Evolutionary conservation across 1,284 basidiomycete genomes (phyloP), one percentile per base, ranked within the genome.

Genomic region (Ustilago xerochloae): DNA sequence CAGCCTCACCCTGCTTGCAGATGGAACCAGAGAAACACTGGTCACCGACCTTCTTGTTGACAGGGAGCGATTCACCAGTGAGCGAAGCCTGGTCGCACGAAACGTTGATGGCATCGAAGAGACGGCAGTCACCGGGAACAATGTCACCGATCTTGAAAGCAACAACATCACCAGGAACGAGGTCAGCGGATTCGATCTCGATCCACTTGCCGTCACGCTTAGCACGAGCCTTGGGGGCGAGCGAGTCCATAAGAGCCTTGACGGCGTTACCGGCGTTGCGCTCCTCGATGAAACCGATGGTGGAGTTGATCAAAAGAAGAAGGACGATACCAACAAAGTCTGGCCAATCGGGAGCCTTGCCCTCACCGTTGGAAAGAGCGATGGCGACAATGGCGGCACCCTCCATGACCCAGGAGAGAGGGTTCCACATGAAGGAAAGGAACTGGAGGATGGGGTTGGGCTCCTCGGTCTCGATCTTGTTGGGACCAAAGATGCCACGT

Each of bases 281-380:
- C 86, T 98, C 96, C 86, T 98, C 95, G 87, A 97, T 93, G 90
- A 94, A 98, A 89, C 96, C 95, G 83, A 98, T 97, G 56, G 90
- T 88, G 10, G 95, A 97, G 90, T 98, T 98, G 90, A 95, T 88
- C 86, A 97, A 88, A 38, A 98, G 87, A 20, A 98, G 89, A 61
- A 94, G 87, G 81, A 97, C 87, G 87, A 98, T 98, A 90, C 94
- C 95, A 86, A 93, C 89, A 87, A 98, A 99, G 88, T 98, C 94
- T 85, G 91, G 88, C 96, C 96, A 97, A 85, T 98, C 94, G 43
- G 95, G 95, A 49, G 95, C 89, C 75, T 88, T 87, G 73, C 88
- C 87, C 79, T 90, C 90, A 87, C 96, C 94, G 86, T 98, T 98
- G 73, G 95, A 97, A 39, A 98, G 90, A 47, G 90, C 95, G 85